Base-by-base conservation (phyloP, 1,284 basidiomycete species). In the Cryptococcus sp. region DNA sequence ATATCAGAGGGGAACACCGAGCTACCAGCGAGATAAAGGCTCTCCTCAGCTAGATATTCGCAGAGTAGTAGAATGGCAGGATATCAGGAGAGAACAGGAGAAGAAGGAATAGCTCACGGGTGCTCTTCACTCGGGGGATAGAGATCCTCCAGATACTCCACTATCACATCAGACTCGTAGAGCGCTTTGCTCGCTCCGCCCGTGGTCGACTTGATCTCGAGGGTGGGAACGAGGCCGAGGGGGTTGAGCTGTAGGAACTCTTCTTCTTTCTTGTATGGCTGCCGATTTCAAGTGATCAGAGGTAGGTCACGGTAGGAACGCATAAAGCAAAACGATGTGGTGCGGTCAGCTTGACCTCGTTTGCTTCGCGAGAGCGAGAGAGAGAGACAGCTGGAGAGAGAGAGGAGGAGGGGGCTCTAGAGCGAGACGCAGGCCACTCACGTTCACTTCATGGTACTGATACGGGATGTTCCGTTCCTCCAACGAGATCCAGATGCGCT, bases 251-350 rank as follows among this genome's bases (percentile, higher is more conserved):
- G 45, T 39, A 66, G 60, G 48, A 66, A 66, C 10, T 52, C 52
- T 43, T 57, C 43, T 39, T 59, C 59, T 45, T 66, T 66, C 55
- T 66, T 63, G 54, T 66, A 66, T 23, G 64, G 64, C 64, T 66
- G 45, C 7, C n/a, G 20, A 35, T 5, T 10, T 35, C 30, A 45
- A 15, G n/a, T n/a, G 7, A 13, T 3, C 10, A 8, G 30, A 4
- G 5, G 8, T 10, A 35, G 30, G 30, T 35, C 30, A 8, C 4
- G 8, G 30, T 35, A 5, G 13, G 13, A 8, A 8, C 4, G 7
- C 4, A 8, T 2, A 35, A 8, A 35, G 13, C 8, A 13, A 10
- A 35, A 35, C 13, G 30, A 35, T n/a, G 22, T 43, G 13, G 35
- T 27, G 7, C 17, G 25, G 23, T 19, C 25, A 20, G 25, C 10